Base-by-base conservation (phyloP, 2,329 filamentous ascomycete species). In the Microdochium bolleyi region DNA sequence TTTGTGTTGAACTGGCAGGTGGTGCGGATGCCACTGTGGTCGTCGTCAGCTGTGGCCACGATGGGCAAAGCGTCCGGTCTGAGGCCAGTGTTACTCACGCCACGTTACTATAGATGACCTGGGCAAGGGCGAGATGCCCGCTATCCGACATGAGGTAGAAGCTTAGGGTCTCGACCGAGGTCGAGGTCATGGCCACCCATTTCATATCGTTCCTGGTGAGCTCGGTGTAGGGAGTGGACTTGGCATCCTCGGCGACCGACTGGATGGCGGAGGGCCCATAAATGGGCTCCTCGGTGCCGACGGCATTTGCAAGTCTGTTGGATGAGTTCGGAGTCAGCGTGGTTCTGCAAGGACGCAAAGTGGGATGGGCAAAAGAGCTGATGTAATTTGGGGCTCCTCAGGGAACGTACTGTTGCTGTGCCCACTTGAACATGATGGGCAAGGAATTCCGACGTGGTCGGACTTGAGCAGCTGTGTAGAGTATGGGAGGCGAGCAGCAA, bases 81-180 rank as follows among this genome's bases (percentile, higher is more conserved):
- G 16, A 10, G 25, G 48, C 25, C 37, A 50, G 49, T 52, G 38
- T 53, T 25, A 60, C 86, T 72, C 84, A 96, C 92, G 83, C 87
- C 68, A 99, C 88, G 73, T 96, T 96, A 77, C 89, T 97, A 78
- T 97, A 96, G 69, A 99, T 96, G 72, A 97, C 80, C 78, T 99
- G 94, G 55, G 83, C 83, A 70, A 96, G 82, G 51, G 80, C 89
- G 58, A 92, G 70, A 57, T 85, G 79, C 50, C 94, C 94, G 55
- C 76, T 83, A 57, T 96, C 88, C 53, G 87, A 78, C 71, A 85
- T 85, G 64, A 96, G 73, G 75, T 99, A 99, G 75, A 96, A 99
- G 57, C 82, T 91, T 75, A 96, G 88, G 27, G 90, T 96, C 78
- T 99, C 94, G 61, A 97, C 94, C 64, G 82, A 88, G 58, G 94